Evolutionary conservation across 2,329 filamentous ascomycete species (phyloP), one percentile per base, ranked within the genome.

Genomic region (Penicillium sp.): DNA sequence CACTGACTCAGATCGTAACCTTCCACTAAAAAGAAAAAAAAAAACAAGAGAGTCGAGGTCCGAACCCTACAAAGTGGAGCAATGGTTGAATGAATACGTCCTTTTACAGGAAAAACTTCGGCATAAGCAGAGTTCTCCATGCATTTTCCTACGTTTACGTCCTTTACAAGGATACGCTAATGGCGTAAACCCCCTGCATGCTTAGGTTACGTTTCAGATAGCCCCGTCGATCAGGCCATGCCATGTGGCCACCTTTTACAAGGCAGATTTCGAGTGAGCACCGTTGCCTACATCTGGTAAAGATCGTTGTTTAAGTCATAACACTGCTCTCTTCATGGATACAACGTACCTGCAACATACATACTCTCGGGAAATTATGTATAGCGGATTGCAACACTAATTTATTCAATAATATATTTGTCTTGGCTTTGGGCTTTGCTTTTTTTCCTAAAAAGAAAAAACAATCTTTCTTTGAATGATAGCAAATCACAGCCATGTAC

Each of bases 191-290:
- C 14, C 20, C 26, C 44, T 55, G 48, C 39, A 51, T 34, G 26
- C 37, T 53, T 11, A 10, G 22, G 29, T 32, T 24, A 32, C 32
- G 53, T 56, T 56, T 51, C 53, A 40, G 46, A 51, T 56, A 50
- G 38, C 3, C 31, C 31, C 39, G 43, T 46, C 20, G 52, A 58
- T 58, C 56, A 51, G 53, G 24, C 32, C 56, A 56, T 58, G 56
- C 56, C 56, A 58, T 58, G 56, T 58, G 56, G 52, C 29, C 18
- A 22, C 13, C 14, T 35, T 37, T 47, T 22, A n/a, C 53, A 35
- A 58, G 56, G 53, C 53, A 58, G 56, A 56, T 20, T 51, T 20
- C 29, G 20, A 37, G 34, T 39, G 38, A 49, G 22, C 26, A 48
- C 22, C 40, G 34, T 44, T 60, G 49, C 10, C 31, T 35, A 7